A percentile compares a stretch with the other conserved stretches of the same genome.
These are phyloP conservation scores for Xylaria sp. DNA, from an alignment of 2,329 filamentous ascomycete genomes.

Conservation along the genomic window DNA sequence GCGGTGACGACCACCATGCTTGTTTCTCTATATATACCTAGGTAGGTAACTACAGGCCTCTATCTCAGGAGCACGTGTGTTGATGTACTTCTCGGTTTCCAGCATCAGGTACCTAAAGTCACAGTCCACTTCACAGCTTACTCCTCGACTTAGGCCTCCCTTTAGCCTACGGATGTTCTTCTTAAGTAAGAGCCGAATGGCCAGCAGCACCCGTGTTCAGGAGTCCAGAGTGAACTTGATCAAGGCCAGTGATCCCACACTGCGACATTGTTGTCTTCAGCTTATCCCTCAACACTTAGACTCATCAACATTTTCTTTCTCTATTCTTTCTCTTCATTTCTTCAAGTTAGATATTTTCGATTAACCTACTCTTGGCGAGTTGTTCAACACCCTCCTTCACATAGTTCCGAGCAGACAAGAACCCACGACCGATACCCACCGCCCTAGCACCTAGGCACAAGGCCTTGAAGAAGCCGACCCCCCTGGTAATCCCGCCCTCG, in stretches of 20 bases:
- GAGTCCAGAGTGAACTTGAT: slow-evolving; percentile 63
- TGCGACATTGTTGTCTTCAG: slow-evolving; percentile 68
- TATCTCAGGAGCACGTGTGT: neutral
- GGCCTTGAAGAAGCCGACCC: slow-evolving; percentile 69
- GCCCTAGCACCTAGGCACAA: slow-evolving; percentile 66
- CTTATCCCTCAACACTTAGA: slow-evolving; percentile 58
- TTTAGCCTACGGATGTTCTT: slow-evolving; percentile 50
- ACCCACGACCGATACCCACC: slow-evolving; percentile 64
- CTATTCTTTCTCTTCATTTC: neutral
- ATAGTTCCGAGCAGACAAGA: slow-evolving; percentile 63
- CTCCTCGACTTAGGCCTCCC: slow-evolving; percentile 39
- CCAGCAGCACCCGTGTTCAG: slow-evolving; percentile 58
- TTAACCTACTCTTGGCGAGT: slow-evolving; percentile 52
- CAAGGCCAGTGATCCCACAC: slow-evolving; percentile 63
- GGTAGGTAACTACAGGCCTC: neutral
- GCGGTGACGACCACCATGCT: neutral
- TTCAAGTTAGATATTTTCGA: neutral
- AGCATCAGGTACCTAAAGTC: too few species aligned
- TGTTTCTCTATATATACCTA: neutral
- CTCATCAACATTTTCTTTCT: slow-evolving; percentile 7
- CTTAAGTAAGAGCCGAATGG: slow-evolving; percentile 46
- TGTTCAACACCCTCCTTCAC: slow-evolving; percentile 60
- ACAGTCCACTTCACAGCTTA: slow-evolving; percentile 31
- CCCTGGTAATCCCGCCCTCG: slow-evolving; percentile 67
- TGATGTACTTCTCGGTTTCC: neutral